Percentiles rank a stretch among this genome's conserved stretches.
Evolutionary conservation across 2,329 filamentous ascomycete genomes (phyloP).

Genomic region (Nannizzia gypsea): DNA sequence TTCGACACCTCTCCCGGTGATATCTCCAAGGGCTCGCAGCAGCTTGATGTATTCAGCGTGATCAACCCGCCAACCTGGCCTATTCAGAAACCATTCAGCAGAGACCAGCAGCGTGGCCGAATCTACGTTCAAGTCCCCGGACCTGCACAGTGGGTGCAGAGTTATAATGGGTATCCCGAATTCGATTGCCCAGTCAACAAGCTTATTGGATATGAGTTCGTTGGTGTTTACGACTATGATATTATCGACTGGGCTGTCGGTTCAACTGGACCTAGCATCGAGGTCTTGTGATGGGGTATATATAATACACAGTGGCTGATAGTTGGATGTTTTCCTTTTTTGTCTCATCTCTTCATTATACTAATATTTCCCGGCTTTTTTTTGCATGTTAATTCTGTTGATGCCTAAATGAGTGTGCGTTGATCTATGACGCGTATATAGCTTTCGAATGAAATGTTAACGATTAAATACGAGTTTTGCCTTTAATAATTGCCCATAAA

Average conservation of each 20-base stretch:
- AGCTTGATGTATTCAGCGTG: slow-evolving; percentile 18
- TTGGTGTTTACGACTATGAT: slow-evolving; percentile 18
- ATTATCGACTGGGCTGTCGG: slow-evolving; percentile 19
- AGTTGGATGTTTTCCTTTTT: background rate
- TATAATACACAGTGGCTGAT: background rate
- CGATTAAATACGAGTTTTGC: no score
- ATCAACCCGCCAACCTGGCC: slow-evolving; percentile 14
- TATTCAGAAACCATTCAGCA: slow-evolving; percentile 3
- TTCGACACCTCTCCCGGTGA: slow-evolving; percentile 18
- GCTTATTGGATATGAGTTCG: slow-evolving; percentile 19
- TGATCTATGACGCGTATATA: no score
- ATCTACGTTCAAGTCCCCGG: slow-evolving; percentile 14
- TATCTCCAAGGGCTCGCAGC: slow-evolving; percentile 16
- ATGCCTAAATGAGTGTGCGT: no score
- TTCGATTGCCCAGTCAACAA: slow-evolving; percentile 18
- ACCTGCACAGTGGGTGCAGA: slow-evolving; percentile 15
- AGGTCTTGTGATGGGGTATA: slow-evolving; percentile 6
- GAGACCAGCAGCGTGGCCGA: slow-evolving; percentile 17
- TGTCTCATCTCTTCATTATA: background rate
- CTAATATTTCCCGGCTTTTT: no score
- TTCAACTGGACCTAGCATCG: slow-evolving; percentile 16
- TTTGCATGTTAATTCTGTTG: no score
- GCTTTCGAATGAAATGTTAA: no score
- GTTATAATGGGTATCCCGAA: slow-evolving; percentile 15
- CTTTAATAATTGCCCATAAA: no score